Evolutionary conservation across 768 basidiomycete genomes (phyloP), one percentile per base, ranked within the genome.

Genomic region (Leccinum pellstonianum): DNA sequence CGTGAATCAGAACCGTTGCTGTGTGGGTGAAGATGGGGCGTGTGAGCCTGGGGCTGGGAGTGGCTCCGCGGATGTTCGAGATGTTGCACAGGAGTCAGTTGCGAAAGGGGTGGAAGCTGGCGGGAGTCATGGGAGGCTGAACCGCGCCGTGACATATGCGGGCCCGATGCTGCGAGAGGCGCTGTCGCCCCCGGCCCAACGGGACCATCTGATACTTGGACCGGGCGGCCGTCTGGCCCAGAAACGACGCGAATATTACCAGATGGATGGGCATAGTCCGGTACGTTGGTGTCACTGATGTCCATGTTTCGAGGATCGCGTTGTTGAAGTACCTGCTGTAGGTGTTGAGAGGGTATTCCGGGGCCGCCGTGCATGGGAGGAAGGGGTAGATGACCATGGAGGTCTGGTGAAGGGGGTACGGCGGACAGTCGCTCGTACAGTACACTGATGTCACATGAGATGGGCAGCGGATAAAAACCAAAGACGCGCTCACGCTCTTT

Each of bases 351-450:
- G 54, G 77, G 76, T 37, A 74, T 66, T 3, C 73, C 77, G 19
- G 76, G 73, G 41, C 69, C 76, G 5, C 72, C 52, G 52, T 78
- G 75, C 33, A 72, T 58, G 23, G 70, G 65, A 52, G 74, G 74
- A 4, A 76, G 69, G 15, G 66, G 56, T 17, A 66, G 72, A 51
- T 80, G 79, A 62, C 77, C 78, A 38, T 79, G 80, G 33, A 77
- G 56, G 62, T 79, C 81, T 58, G 82, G 84, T 1, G 85, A 83
- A 47, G 84, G 81, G 21, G 86, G 83, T 21, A 84, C 77, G 41
- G 79, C 78, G 54, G 86, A 81, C 10, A 93, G 78, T 55, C 90
- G 86, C 73, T 93, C 91, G 69, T 93, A 93, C 57, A 93, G 76
- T 47, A 93, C 85, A 55, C 90, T 85, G 60, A 65, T 63, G 50